Evolutionary conservation across 1,139 yeast species (phyloP).

Genomic region (Casaregolazyma lundiana): DNA sequence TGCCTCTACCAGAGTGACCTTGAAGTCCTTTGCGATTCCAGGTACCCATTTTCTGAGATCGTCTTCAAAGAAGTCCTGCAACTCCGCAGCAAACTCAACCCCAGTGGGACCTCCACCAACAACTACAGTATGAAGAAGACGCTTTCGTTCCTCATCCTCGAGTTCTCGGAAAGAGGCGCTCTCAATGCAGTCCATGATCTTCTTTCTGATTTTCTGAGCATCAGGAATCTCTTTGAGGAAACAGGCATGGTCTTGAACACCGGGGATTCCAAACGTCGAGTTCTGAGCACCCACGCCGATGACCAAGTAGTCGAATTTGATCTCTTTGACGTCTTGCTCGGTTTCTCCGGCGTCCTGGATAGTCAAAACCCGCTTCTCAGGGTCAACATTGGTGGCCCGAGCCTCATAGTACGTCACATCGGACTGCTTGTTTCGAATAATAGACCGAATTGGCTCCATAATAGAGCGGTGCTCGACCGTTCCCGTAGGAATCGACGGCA

Average conservation of each 20-base stretch:
- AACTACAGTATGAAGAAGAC: constrained; percentile 76
- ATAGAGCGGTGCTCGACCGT: constrained; percentile 87
- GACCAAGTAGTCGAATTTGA: constrained; percentile 71
- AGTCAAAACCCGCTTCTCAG: constrained; percentile 55
- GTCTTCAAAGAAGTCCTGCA: constrained; percentile 90
- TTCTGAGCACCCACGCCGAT: constrained; percentile 92
- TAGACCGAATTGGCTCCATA: constrained; percentile 76
- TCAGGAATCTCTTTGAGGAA: constrained; percentile 86
- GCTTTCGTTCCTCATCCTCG: constrained; percentile 72
- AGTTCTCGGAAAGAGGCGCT: constrained; percentile 73
- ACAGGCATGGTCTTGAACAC: constrained; percentile 81
- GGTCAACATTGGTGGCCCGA: constrained; percentile 80
- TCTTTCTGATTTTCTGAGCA: constrained; percentile 68
- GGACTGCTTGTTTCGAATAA: constrained; percentile 67
- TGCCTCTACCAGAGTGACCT: constrained; percentile 84
- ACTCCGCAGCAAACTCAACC: constrained; percentile 92
- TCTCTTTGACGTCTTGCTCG: constrained; percentile 17
- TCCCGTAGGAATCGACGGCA: constrained; percentile 93
- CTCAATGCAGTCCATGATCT: constrained; percentile 76
- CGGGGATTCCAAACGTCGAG: constrained; percentile 89
- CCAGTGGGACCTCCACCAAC: constrained; percentile 98
- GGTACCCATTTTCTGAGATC: constrained; percentile 90
- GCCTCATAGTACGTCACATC: constrained; percentile 88
- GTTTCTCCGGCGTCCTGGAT: constrained; percentile 43
- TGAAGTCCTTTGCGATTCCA: constrained; percentile 71